A percentile compares a stretch with the other conserved stretches of the same genome.
These are phyloP conservation scores for Euphrasia arctica DNA, from an alignment of 305 asterid species.

Conservation along the genomic window DNA sequence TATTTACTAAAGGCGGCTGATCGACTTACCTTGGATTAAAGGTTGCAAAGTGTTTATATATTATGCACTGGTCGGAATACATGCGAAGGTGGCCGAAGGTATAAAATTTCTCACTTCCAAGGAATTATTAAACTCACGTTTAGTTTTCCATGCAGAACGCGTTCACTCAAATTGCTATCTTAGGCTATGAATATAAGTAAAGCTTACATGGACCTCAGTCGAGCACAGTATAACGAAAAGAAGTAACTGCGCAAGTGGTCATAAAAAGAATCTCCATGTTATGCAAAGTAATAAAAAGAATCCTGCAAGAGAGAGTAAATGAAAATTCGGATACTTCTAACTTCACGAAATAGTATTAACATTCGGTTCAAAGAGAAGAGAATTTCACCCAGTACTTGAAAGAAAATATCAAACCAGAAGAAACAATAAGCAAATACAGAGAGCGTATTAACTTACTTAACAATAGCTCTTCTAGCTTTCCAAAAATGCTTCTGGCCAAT, in stretches of 20 bases:
- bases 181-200: neutral
- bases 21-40: slow-evolving; percentile 44
- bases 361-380: neutral
- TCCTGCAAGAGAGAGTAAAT: slow-evolving; percentile 6
- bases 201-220: slow-evolving; percentile 13
- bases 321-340: neutral
- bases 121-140: slow-evolving; percentile 37
- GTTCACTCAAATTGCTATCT: slow-evolving; percentile 20
- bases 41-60: slow-evolving; percentile 1
- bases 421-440: slow-evolving; percentile 6
- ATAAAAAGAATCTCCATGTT: neutral
- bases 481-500: slow-evolving; percentile 86
- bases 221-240: slow-evolving; percentile 7
- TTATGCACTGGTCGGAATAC: slow-evolving; percentile 34
- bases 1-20: slow-evolving; percentile 27
- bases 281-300: neutral
- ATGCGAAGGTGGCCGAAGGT: slow-evolving; percentile 36
- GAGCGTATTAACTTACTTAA: slow-evolving; percentile 56
- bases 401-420: neutral
- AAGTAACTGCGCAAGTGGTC: neutral
- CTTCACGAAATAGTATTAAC: slow-evolving; percentile 1
- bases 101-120: slow-evolving; percentile 32
- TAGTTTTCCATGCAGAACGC: slow-evolving; percentile 30
- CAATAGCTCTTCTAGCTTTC: slow-evolving; percentile 85
- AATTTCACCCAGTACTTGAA: neutral